These are phyloP conservation scores for Thermomucor indicae-seudaticae DNA, from an alignment of 371 early-diverging fungal genomes.

Conservation along the genomic window DNA sequence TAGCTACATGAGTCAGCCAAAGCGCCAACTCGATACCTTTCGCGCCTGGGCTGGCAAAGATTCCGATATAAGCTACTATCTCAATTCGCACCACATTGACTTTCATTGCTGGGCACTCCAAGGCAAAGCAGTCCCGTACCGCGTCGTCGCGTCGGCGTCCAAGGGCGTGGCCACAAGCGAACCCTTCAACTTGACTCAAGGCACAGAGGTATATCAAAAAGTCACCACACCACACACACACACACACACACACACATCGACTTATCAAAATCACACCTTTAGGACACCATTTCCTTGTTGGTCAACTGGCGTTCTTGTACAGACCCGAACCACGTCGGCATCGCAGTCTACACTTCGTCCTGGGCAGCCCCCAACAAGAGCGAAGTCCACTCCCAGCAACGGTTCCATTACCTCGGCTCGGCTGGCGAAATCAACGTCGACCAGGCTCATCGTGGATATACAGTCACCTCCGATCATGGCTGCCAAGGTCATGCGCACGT, in stretches of 20 bases:
- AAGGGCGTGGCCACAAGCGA: conserved; percentile 40
- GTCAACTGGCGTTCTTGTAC: conserved; percentile 34
- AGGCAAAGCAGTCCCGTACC: conserved; percentile 30
- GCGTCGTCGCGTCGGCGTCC: conserved; percentile 33
- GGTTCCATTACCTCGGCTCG: conserved; percentile 45
- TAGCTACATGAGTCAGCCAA: conserved; percentile 51
- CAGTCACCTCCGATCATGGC: conserved; percentile 28
- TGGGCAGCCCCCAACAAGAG: conserved; percentile 47
- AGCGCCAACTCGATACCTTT: conserved; percentile 46
- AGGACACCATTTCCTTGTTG: conserved; percentile 49
- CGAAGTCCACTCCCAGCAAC: conserved; percentile 52
- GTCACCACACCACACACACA: no score
- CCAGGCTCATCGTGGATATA: conserved; percentile 53
- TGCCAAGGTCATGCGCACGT: conserved; percentile 23
- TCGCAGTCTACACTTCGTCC: conserved; percentile 47
- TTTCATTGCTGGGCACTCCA: conserved; percentile 40
- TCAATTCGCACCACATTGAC: conserved; percentile 54
- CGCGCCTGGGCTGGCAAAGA: conserved; percentile 45
- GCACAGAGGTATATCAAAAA: conserved; percentile 24
- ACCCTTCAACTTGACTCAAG: conserved; percentile 22
- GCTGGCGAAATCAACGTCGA: conserved; percentile 46
- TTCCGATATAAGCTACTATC: conserved; percentile 40
- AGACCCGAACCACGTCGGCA: conserved; percentile 21
- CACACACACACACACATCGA: no score
- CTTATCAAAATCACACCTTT: not conserved